Base-by-base conservation (phyloP, 2,329 filamentous ascomycete genomes). In the Stagonosporopsis chrysanthemi region DNA sequence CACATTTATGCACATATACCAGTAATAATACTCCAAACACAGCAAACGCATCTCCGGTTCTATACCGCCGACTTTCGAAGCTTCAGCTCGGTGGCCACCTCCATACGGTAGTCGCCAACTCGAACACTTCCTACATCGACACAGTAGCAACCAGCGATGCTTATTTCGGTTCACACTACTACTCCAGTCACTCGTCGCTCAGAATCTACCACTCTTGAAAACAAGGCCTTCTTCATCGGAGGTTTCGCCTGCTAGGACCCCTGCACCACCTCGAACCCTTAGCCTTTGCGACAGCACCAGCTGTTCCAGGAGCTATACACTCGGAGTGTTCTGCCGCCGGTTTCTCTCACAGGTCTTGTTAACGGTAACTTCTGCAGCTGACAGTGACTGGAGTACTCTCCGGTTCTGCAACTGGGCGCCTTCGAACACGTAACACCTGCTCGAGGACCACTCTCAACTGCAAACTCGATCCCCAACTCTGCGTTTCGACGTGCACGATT, bases 141-240 rank as follows among this genome's bases (percentile, higher is more conserved):
- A 56, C 49, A 51, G 61, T 63, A 52, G 62, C 63, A 66, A 75
- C 74, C 67, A 67, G 54, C 49, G 22, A 78, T 78, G 76, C 65
- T 67, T 69, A 66, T 65, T 66, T 65, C 66, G 61, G 64, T 66
- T 66, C 61, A 65, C 61, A 53, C 56, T 60, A 64, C 63, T 67
- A 69, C 75, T 76, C 73, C 76, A 77, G 76, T 78, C 76, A 77
- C 68, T 72, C 70, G 75, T 77, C 75, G 71, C 75, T 75, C 76
- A 76, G 74, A 69, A 68, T 65, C 74, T 70, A 73, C 72, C 73
- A 68, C 61, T 68, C 66, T 64, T 62, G 65, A 64, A 71, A 75
- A 73, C 75, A 78, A 77, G 75, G 66, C 74, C 72, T 76, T 75
- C 68, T 58, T 61, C 62, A 64, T 64, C 57, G 69, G 66, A 76